A percentile compares a stretch with the other conserved stretches of the same genome.
Conservation (phyloP, 345 rosid genomes). For the Populus deltoides region DNA sequence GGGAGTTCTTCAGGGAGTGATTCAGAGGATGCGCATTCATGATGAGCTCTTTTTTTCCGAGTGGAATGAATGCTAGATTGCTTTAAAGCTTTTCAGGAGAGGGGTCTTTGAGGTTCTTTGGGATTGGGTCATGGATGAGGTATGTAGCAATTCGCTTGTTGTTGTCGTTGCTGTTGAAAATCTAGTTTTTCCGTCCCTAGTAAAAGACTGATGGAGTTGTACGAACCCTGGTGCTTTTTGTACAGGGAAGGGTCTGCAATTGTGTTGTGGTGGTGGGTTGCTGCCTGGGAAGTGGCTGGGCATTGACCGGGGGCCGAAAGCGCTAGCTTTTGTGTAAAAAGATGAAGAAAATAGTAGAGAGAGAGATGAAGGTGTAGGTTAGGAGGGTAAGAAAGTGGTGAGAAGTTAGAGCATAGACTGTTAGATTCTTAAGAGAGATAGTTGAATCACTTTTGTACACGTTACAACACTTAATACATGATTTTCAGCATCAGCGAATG, state of each 20-base stretch:
- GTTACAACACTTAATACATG: slow-evolving; percentile 36
- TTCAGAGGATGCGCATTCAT: slow-evolving; percentile 36
- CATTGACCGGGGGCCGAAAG: not conserved
- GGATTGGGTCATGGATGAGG: slow-evolving; percentile 9
- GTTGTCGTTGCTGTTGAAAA: not conserved
- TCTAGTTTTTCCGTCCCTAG: not conserved
- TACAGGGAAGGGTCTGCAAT: slow-evolving; percentile 25
- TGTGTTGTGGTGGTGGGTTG: slow-evolving; percentile 17
- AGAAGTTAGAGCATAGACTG: slow-evolving; percentile 2
- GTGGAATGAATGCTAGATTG: not conserved
- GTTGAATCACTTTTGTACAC: slow-evolving; percentile 41
- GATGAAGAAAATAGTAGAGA: not conserved
- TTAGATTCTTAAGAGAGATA: slow-evolving; percentile 18
- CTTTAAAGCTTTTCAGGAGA: not conserved
- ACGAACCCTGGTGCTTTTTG: not conserved
- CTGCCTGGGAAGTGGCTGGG: not conserved
- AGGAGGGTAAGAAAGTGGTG: slow-evolving; percentile 20
- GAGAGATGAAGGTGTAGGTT: slow-evolving; percentile 12
- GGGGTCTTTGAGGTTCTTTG: not conserved
- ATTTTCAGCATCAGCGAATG: slow-evolving; percentile 21
- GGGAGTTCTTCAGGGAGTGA: slow-evolving; percentile 41
- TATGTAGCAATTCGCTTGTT: not conserved
- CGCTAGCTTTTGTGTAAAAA: slow-evolving; percentile 6
- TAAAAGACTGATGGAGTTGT: not conserved
- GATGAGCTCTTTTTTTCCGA: not conserved